These are phyloP conservation scores for Fusarium tuaranense DNA, from an alignment of 2,329 filamentous ascomycete species.

Conservation along the genomic window DNA sequence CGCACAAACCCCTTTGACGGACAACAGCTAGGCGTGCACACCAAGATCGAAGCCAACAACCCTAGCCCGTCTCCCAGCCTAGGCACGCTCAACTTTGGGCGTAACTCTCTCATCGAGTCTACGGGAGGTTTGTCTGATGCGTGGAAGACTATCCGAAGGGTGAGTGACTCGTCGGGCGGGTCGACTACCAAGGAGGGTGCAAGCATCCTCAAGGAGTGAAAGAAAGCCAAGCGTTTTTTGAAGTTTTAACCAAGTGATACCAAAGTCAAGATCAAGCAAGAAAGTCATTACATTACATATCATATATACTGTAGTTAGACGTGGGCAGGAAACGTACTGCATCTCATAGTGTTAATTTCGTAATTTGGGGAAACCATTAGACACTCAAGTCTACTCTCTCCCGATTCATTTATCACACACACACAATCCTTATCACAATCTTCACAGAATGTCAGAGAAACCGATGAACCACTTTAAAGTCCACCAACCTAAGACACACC, in stretches of 20 bases:
- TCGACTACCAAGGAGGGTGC: constrained; percentile 26
- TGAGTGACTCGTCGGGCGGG: constrained; percentile 40
- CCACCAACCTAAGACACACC: constrained; percentile 17
- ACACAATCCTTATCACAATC: neutral
- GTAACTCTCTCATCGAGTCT: constrained; percentile 41
- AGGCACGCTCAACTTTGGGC: constrained; percentile 42
- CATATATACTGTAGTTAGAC: constrained; percentile 16
- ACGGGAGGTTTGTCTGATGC: constrained; percentile 28
- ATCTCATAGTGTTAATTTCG: constrained; percentile 40
- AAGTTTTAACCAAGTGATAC: constrained; percentile 25
- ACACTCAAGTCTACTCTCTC: neutral
- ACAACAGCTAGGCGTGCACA: constrained; percentile 40
- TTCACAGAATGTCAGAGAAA: constrained; percentile 24
- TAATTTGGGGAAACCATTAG: neutral
- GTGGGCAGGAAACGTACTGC: constrained; percentile 38
- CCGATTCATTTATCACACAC: neutral
- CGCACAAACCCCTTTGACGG: constrained; percentile 38
- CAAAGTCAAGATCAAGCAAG: constrained; percentile 19
- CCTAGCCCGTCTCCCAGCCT: constrained; percentile 39
- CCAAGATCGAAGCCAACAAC: constrained; percentile 43
- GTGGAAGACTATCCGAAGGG: constrained; percentile 42
- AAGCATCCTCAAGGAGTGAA: constrained; percentile 19
- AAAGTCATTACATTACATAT: neutral
- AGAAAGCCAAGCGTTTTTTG: neutral
- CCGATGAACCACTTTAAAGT: constrained; percentile 31